phyloP scores from a whole-genome alignment of 2,329 filamentous ascomycete species.

The Malbranchea cinnamomea region DNA sequence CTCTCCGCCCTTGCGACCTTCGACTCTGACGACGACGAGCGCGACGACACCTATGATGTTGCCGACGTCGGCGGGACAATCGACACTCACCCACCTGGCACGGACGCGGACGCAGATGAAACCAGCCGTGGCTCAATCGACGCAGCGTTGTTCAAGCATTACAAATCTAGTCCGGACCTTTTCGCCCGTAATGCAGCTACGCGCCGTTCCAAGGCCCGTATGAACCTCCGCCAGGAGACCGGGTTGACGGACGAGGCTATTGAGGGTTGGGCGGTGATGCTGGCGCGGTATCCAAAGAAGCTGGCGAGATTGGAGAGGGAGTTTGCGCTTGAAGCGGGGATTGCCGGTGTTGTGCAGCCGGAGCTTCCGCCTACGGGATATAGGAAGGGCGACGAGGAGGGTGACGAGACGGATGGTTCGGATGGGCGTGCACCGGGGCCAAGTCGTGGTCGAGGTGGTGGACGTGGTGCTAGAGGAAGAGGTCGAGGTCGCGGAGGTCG shows the following conservation, averaged over 20 bases:
- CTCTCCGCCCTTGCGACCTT: slow-evolving; percentile 77
- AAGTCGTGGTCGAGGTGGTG: slow-evolving; percentile 35
- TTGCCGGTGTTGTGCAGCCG: slow-evolving; percentile 33
- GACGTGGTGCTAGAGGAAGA: slow-evolving; percentile 33
- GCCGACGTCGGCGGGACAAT: slow-evolving; percentile 84
- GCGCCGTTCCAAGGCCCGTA: slow-evolving; percentile 47
- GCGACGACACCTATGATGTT: slow-evolving; percentile 90
- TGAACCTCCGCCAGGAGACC: slow-evolving; percentile 55
- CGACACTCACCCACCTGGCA: slow-evolving; percentile 35
- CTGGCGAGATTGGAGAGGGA: slow-evolving; percentile 56
- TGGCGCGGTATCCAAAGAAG: slow-evolving; percentile 55
- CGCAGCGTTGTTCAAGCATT: slow-evolving; percentile 57
- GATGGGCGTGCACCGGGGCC: slow-evolving; percentile 21
- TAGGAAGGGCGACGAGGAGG: slow-evolving; percentile 29
- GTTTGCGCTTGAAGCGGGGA: slow-evolving; percentile 49
- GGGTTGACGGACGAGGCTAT: slow-evolving; percentile 87
- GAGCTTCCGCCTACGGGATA: slow-evolving; percentile 54
- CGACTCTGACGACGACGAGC: slow-evolving; percentile 87
- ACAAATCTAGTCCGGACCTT: slow-evolving; percentile 45
- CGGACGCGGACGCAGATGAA: slow-evolving; percentile 42
- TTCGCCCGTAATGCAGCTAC: slow-evolving; percentile 62
- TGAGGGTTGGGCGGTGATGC: slow-evolving; percentile 87
- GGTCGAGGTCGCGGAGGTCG: slow-evolving; percentile 36
- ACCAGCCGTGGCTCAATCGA: slow-evolving; percentile 37
- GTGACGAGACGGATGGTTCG: slow-evolving; percentile 41